Conservation (phyloP, 2,329 filamentous ascomycete genomes). For the Aspergillus sp. region DNA sequence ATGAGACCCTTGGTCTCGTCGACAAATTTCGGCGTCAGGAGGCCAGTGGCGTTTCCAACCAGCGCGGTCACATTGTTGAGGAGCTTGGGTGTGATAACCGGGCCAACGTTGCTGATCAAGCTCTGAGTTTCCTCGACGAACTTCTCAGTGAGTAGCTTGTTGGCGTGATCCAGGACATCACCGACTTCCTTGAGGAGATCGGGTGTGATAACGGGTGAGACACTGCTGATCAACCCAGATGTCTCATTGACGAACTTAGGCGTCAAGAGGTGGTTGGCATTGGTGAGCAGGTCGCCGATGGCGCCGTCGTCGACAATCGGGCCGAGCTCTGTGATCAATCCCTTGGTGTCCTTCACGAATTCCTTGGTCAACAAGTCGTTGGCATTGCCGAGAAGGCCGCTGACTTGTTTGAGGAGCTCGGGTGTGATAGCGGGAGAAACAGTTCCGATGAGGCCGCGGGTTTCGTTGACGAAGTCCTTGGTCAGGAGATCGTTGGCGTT, state of each 20-base stretch:
- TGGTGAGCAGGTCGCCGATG: conserved; percentile 17
- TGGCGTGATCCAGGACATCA: conserved; percentile 23
- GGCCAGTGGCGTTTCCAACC: conserved; percentile 30
- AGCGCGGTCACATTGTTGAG: conserved; percentile 30
- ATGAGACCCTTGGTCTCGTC: conserved; percentile 29
- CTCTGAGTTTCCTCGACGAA: conserved; percentile 27
- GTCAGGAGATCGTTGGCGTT: conserved; percentile 28
- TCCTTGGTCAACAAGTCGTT: conserved; percentile 32
- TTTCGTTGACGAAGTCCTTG: conserved; percentile 26
- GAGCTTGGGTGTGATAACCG: conserved; percentile 27
- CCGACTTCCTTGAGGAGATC: conserved; percentile 24
- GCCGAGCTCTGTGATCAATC: conserved; percentile 16
- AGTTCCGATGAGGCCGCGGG: conserved; percentile 22
- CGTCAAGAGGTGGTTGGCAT: conserved; percentile 22
- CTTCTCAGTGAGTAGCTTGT: conserved; percentile 26
- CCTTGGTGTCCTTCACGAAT: conserved; percentile 21
- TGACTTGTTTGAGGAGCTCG: conserved; percentile 24
- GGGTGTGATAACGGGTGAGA: conserved; percentile 23
- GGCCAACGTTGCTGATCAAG: conserved; percentile 22
- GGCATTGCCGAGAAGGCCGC: conserved; percentile 26
- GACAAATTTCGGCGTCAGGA: conserved; percentile 33
- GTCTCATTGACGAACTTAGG: conserved; percentile 26
- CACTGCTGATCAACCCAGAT: conserved; percentile 18
- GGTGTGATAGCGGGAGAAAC: conserved; percentile 27
- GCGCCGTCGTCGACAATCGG: conserved; percentile 12